A percentile compares a stretch with the other conserved stretches of the same genome.
These are phyloP conservation scores for Aspergillus sp. DNA, from an alignment of 2,329 filamentous ascomycete genomes.

Conservation along the genomic window DNA sequence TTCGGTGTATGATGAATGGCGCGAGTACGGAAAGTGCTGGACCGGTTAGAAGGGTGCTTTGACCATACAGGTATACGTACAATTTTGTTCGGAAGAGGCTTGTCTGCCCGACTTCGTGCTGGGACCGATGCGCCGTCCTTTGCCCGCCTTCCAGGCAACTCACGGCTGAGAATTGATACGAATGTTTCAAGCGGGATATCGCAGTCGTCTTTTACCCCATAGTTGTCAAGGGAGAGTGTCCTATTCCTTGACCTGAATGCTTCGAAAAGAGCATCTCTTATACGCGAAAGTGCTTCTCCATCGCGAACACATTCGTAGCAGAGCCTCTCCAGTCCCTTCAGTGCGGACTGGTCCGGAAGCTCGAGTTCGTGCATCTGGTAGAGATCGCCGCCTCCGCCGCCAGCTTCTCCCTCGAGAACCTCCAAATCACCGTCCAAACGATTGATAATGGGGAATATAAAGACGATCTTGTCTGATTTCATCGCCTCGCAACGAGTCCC, in stretches of 20 bases:
- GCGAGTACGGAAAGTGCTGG: slow-evolving; percentile 68
- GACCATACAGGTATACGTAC: slow-evolving; percentile 15
- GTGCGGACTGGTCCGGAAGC: slow-evolving; percentile 38
- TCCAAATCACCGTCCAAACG: slow-evolving; percentile 49
- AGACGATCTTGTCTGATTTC: slow-evolving; percentile 50
- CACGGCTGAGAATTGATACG: slow-evolving; percentile 21
- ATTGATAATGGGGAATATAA: slow-evolving; percentile 69
- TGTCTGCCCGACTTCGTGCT: slow-evolving; percentile 1
- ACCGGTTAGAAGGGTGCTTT: slow-evolving; percentile 5
- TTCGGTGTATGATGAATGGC: slow-evolving; percentile 80
- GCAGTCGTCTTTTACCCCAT: slow-evolving; percentile 27
- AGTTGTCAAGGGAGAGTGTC: slow-evolving; percentile 28
- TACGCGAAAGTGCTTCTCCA: slow-evolving; percentile 15
- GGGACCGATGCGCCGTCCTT: background rate
- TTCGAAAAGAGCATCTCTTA: slow-evolving; percentile 19
- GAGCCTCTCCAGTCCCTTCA: slow-evolving; percentile 46
- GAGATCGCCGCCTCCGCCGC: slow-evolving; percentile 69
- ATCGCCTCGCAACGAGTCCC: slow-evolving; percentile 41
- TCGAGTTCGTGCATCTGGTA: slow-evolving; percentile 59
- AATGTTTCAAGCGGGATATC: slow-evolving; percentile 31
- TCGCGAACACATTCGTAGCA: slow-evolving; percentile 35
- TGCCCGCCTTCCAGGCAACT: slow-evolving; percentile 4
- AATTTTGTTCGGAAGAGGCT: slow-evolving; percentile 22
- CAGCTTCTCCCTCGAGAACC: slow-evolving; percentile 64
- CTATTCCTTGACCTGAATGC: slow-evolving; percentile 26